These are phyloP conservation scores for Xylaria sp. DNA, from an alignment of 2,329 filamentous ascomycete genomes.

Conservation along the genomic window DNA sequence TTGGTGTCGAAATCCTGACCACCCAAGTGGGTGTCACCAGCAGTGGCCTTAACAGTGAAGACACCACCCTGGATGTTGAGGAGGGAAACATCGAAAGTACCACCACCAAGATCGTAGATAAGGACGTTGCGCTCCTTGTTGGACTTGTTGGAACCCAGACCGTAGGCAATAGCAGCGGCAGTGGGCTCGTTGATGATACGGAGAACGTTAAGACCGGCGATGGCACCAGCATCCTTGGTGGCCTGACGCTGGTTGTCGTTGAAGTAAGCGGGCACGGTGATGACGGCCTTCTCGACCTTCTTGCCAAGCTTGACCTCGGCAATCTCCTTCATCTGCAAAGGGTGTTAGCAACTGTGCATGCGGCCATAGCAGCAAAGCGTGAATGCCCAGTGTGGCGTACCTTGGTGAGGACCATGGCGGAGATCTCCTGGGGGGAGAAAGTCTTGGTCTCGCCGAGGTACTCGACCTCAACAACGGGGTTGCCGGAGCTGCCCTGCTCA, in stretches of 20 bases:
- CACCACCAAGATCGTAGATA: constrained; percentile 99
- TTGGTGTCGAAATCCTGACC: constrained; percentile 96
- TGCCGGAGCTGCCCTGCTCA: constrained; percentile 65
- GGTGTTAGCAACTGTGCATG: constrained; percentile 18
- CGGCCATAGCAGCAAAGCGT: background rate
- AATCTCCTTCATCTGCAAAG: constrained; percentile 90
- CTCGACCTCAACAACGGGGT: constrained; percentile 89
- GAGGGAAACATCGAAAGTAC: constrained; percentile 99
- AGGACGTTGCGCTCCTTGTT: constrained; percentile 98
- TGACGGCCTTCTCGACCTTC: constrained; percentile 98
- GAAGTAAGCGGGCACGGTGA: constrained; percentile 99
- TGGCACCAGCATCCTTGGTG: constrained; percentile 98
- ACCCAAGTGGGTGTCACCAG: constrained; percentile 95
- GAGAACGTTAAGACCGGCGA: constrained; percentile 94
- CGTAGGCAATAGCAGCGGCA: constrained; percentile 95
- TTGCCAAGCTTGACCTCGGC: constrained; percentile 97
- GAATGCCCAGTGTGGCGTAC: constrained; percentile 44
- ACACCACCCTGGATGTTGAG: constrained; percentile 99
- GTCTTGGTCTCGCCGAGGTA: constrained; percentile 92
- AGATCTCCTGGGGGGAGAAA: constrained; percentile 98
- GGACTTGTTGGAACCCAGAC: constrained; percentile 89
- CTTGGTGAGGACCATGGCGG: constrained; percentile 97
- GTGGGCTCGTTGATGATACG: constrained; percentile 99
- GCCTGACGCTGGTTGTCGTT: constrained; percentile 99
- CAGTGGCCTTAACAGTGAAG: constrained; percentile 97